These are phyloP conservation scores for Dendrobium huoshanense DNA, from an alignment of 106 monocot species.

Conservation along the genomic window DNA sequence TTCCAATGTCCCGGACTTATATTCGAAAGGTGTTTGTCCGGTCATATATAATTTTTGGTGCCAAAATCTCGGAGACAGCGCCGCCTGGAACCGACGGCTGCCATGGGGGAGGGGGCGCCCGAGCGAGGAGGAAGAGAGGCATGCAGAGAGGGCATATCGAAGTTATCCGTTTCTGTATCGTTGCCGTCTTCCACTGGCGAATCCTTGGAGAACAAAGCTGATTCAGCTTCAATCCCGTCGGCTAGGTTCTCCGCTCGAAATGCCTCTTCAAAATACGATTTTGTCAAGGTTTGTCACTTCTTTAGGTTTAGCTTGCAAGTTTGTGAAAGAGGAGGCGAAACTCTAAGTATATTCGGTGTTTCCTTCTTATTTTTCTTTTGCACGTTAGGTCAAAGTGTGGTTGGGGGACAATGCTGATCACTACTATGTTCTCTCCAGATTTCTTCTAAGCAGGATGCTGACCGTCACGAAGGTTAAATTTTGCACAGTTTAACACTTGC, in stretches of 20 bases:
- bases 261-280: conserved; percentile 97
- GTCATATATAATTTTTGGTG: no score
- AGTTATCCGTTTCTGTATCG: conserved; percentile 2
- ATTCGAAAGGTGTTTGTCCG: no score
- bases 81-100: neutral
- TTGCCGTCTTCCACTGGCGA: neutral
- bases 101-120: neutral
- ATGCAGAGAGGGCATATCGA: conserved; percentile 2
- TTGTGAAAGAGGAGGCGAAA: neutral
- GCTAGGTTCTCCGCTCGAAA: conserved; percentile 51
- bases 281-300: conserved; percentile 67
- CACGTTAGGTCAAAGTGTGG: conserved; percentile 88
- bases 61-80: neutral
- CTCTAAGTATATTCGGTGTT: neutral
- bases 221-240: conserved; percentile 10
- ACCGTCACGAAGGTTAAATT: conserved; percentile 83
- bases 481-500: neutral
- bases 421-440: conserved; percentile 94
- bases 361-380: neutral
- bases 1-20: no score
- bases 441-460: conserved; percentile 93
- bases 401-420: conserved; percentile 97
- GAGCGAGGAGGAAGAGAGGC: neutral
- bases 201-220: conserved; percentile 13
- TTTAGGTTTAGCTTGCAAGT: neutral